Evolutionary conservation across 495 filamentous ascomycete species (phyloP).

Genomic region (Penicillium lividum): DNA sequence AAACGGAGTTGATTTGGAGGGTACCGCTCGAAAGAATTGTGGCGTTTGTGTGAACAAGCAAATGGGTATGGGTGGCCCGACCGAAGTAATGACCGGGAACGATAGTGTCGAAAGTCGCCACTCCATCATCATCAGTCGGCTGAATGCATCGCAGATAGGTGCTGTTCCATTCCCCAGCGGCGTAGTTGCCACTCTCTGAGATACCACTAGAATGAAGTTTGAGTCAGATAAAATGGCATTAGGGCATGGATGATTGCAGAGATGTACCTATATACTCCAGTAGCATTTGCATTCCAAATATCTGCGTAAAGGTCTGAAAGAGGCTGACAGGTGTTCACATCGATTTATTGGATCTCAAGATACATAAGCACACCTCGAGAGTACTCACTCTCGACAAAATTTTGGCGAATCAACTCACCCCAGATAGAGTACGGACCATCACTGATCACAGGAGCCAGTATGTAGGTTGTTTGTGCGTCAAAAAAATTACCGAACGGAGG

Average conservation of each 20-base stretch:
- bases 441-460: no score
- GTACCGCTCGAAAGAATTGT: no score
- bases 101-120: no score
- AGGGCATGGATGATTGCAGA: background rate
- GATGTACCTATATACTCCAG: background rate
- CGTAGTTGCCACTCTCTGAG: background rate
- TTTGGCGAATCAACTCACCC: slow-evolving; percentile 1
- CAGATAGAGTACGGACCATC: background rate
- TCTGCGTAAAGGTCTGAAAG: background rate
- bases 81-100: no score
- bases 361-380: background rate
- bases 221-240: background rate
- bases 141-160: background rate
- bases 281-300: background rate
- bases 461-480: no score
- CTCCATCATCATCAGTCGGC: no score
- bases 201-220: background rate
- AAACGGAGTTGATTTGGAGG: no score
- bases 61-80: no score
- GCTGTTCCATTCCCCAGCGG: background rate
- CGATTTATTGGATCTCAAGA: background rate
- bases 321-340: slow-evolving; percentile 1
- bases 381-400: background rate
- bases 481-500: no score
- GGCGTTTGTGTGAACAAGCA: no score